Base-by-base conservation (phyloP, 2,329 filamentous ascomycete genomes). In the Phaeosphaeriaceae sp. region DNA sequence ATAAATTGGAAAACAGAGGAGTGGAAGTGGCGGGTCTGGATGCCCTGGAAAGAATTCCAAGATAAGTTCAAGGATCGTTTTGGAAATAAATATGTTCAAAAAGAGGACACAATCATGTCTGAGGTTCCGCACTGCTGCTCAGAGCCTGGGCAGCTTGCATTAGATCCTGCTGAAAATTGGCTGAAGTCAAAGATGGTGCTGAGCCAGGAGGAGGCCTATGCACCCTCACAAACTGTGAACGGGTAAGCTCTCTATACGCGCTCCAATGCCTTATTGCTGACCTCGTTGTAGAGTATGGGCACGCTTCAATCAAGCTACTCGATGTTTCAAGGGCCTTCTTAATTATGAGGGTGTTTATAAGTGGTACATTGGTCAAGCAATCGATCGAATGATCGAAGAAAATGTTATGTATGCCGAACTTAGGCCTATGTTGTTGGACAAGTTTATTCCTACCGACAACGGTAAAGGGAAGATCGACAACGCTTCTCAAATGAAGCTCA, bases 331-430 rank as follows among this genome's bases (percentile, higher is more conserved):
- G 64, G 87, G 87, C 0, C 75, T 90, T 0, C 81, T 89, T 61
- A 87, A 87, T 64, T 89, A 89, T 58, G 80, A 84, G 63, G 78
- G 76, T 3, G 84, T 85, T 3, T 89, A 85, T 63, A 75, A 76
- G 38, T 76, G 73, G 66, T 90, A 90, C 59, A 87, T 86, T 2
- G 73, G 76, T 8, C 67, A 74, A 3, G 84, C 83, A 16, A 81
- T 89, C 9, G 74, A 85, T 48, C 81, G 84, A 51, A 85, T 89
- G 67, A 80, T 84, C 17, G 63, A 76, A 5, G 86, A 89, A 63
- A 83, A 83, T 35, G 85, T 90, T 56, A 86, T 87, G 71, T 89
- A 89, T 60, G 86, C 86, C 21, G 87, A 90, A 70, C 82, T 89
- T 33, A 80, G 87, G 21, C 86, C 86, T 2, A 89, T 88, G 72